A percentile compares a stretch with the other conserved stretches of the same genome.
phyloP scores from a whole-genome alignment of 2,329 filamentous ascomycete genomes.

The Coniochaeta pulveracea region DNA sequence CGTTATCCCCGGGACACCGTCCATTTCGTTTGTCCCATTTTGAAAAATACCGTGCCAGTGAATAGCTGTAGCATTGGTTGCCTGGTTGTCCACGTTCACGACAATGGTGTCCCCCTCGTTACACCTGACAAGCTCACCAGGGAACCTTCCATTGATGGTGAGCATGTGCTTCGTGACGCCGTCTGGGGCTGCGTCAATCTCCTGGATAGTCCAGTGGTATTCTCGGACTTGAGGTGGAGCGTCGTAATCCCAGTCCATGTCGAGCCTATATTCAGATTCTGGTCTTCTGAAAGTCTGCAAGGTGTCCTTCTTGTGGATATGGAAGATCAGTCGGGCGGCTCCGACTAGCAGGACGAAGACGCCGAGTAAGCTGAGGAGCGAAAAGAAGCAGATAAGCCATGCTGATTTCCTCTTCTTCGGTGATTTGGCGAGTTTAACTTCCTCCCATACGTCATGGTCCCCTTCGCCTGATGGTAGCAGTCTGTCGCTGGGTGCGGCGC shows the following conservation, averaged over 20 bases:
- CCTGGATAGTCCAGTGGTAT: conserved; percentile 48
- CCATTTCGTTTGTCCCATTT: conserved; percentile 53
- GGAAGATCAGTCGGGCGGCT: conserved; percentile 3
- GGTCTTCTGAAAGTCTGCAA: conserved; percentile 11
- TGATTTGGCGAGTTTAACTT: not conserved
- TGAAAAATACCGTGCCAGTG: conserved; percentile 61
- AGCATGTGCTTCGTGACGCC: conserved; percentile 48
- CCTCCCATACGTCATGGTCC: conserved; percentile 1
- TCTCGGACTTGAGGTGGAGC: conserved; percentile 38
- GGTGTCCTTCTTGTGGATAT: not conserved
- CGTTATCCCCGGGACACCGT: conserved; percentile 49
- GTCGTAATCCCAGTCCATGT: conserved; percentile 41
- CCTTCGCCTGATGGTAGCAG: conserved; percentile 6
- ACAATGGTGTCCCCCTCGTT: conserved; percentile 63
- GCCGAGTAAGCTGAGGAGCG: no score
- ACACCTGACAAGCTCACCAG: conserved; percentile 59
- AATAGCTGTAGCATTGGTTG: conserved; percentile 46
- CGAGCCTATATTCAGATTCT: conserved; percentile 43
- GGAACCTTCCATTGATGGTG: conserved; percentile 65
- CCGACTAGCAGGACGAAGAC: not conserved
- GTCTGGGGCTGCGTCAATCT: conserved; percentile 49
- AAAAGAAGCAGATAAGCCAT: not conserved
- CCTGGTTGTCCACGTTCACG: conserved; percentile 51
- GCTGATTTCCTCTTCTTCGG: not conserved
- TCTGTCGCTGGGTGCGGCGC: conserved; percentile 9